These are phyloP conservation scores for Starmerella ratchasimensis DNA, from an alignment of 805 yeast genomes.

Conservation along the genomic window DNA sequence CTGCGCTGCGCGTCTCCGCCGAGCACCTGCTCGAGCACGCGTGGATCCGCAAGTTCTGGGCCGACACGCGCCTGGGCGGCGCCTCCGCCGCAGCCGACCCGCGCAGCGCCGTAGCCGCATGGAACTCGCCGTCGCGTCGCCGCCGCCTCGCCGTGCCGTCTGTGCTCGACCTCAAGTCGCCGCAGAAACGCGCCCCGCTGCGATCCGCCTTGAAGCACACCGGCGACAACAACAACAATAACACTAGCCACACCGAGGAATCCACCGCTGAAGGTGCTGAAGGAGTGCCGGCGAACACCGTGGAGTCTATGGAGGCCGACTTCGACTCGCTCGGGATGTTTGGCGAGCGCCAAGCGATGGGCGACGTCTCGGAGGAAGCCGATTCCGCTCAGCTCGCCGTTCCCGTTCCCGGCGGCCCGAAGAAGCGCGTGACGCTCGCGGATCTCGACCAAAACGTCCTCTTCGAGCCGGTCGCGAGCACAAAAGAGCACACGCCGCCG, in stretches of 20 bases:
- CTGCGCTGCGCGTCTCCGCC: slow-evolving; percentile 45
- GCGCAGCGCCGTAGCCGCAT: slow-evolving; percentile 22
- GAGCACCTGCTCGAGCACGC: slow-evolving; percentile 40
- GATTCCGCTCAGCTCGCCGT: no score
- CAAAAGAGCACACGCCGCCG: slow-evolving; percentile 20
- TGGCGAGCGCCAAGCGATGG: no score
- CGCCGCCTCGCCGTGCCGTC: slow-evolving; percentile 18
- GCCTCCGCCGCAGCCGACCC: slow-evolving; percentile 17
- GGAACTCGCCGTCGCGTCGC: slow-evolving; percentile 21
- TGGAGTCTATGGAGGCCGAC: slow-evolving; percentile 13
- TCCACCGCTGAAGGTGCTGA: no score
- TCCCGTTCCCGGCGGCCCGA: neutral
- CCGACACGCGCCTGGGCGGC: neutral
- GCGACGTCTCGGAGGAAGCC: no score
- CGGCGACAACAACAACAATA: no score
- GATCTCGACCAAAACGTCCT: neutral
- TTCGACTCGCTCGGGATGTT: slow-evolving; percentile 17
- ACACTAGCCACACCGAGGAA: neutral
- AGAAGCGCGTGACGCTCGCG: neutral
- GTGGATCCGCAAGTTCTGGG: slow-evolving; percentile 37
- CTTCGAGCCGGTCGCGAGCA: no score
- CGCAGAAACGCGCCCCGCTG: neutral
- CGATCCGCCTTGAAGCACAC: neutral
- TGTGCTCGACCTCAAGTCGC: slow-evolving; percentile 11
- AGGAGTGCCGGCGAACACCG: no score